Conservation (phyloP, 2,329 filamentous ascomycete genomes). For the Fusarium chaquense region DNA sequence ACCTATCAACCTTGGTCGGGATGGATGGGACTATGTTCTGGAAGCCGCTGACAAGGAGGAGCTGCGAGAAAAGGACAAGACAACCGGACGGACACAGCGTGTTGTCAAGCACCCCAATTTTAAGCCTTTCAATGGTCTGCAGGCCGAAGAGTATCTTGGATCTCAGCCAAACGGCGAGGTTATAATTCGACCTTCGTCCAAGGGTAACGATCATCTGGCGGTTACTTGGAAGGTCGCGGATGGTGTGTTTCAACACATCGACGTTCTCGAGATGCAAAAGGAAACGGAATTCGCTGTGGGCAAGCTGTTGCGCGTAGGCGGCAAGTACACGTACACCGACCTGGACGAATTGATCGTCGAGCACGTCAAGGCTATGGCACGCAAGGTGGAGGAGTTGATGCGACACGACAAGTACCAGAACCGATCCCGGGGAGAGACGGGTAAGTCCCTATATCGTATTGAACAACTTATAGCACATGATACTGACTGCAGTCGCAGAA, state of each 20-base stretch:
- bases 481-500: slow-evolving; percentile 66
- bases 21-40: slow-evolving; percentile 88
- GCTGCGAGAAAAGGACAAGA: slow-evolving; percentile 86
- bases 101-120: slow-evolving; percentile 99
- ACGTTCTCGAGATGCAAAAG: slow-evolving; percentile 96
- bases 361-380: slow-evolving; percentile 97
- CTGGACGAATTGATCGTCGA: slow-evolving; percentile 97
- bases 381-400: slow-evolving; percentile 97
- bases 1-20: slow-evolving; percentile 76
- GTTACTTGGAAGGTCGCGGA: slow-evolving; percentile 99
- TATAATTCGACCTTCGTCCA: slow-evolving; percentile 94
- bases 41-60: slow-evolving; percentile 87
- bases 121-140: slow-evolving; percentile 89
- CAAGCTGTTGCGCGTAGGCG: slow-evolving; percentile 83
- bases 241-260: slow-evolving; percentile 96
- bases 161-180: slow-evolving; percentile 88
- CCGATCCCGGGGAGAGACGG: slow-evolving; percentile 82
- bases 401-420: slow-evolving; percentile 93
- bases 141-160: slow-evolving; percentile 93
- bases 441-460: slow-evolving; percentile 68
- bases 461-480: background rate
- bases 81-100: slow-evolving; percentile 85
- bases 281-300: slow-evolving; percentile 97
- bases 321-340: slow-evolving; percentile 93
- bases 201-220: slow-evolving; percentile 93